Base-by-base conservation (phyloP, 2,329 filamentous ascomycete species). In the Pseudopithomyces chartarum region DNA sequence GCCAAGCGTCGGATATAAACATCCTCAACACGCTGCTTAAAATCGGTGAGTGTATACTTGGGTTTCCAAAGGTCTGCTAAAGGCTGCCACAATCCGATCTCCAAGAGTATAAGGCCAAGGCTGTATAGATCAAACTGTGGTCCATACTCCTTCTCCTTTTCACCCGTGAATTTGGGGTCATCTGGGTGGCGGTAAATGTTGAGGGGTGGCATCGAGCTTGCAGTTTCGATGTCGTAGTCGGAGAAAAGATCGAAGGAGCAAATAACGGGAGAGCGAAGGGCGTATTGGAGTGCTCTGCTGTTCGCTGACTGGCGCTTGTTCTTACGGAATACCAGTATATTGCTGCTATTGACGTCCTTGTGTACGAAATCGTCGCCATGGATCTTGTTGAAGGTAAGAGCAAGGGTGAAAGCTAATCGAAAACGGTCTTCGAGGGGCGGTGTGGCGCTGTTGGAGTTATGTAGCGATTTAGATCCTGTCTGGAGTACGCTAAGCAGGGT, bases 171-270 rank as follows among this genome's bases (percentile, higher is more conserved):
- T 46, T 73, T 73, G 10, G 77, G 76, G 54, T 79, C 80, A 12
- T 89, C 79, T 0, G 88, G 87, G 68, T 92, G 89, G n/a, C 85
- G 84, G 71, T 89, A 88, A 64, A 88, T 86, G 59, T 84, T 85
- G 7, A 79, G 77, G n/a, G 65, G 60, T 23, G 69, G 65, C 39
- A 80, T 79, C 6, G 81, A 73, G 53, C 59, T 67, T 19, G 62
- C 29, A 8, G 74, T 73, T 50, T 84, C 82, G 43, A 85, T 80
- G 46, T 77, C 78, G 60, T 75, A 80, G 52, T 82, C 81, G 4
- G 84, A 86, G 68, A 93, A 94, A 2, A 92, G 75, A 61, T 93
- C 90, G 63, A 91, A 93, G 0, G 89, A 89, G 1, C 88, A 88
- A 42, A 92, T 78, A 3, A 91, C 82, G 1, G 90, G 90, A 8